Conservation (phyloP, 2,329 filamentous ascomycete genomes). For the Aureobasidium sp. region DNA sequence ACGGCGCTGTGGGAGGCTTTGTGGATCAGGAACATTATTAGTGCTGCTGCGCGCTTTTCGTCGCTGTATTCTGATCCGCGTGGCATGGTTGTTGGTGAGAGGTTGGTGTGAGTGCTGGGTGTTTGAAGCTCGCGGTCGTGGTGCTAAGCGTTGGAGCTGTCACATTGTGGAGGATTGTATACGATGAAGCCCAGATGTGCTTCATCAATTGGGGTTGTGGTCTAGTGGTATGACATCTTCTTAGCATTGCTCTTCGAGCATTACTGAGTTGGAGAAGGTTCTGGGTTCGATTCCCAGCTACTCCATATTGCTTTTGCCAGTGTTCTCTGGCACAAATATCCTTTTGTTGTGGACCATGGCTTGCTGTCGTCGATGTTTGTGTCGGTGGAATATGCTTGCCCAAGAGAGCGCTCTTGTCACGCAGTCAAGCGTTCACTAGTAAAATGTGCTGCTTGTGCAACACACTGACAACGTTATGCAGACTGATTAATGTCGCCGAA, state of each 20-base stretch:
- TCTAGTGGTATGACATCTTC: slow-evolving; percentile 16
- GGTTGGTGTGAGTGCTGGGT: background rate
- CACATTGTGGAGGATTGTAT: too few relatives aligned
- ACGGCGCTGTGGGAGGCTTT: slow-evolving; percentile 1
- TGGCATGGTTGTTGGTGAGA: background rate
- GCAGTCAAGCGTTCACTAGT: too few relatives aligned
- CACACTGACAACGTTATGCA: background rate
- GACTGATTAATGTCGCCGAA: background rate
- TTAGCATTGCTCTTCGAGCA: slow-evolving; percentile 12
- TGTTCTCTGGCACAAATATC: too few relatives aligned
- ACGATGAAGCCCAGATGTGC: accelerated
- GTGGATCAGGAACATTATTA: background rate
- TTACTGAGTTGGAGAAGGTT: slow-evolving; percentile 15
- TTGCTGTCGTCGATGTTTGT: too few relatives aligned
- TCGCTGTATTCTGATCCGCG: slow-evolving; percentile 2
- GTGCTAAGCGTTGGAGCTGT: background rate
- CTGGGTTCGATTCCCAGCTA: slow-evolving; percentile 14
- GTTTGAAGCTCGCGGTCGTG: background rate
- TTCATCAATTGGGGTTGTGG: slow-evolving; percentile 10
- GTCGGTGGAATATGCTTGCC: too few relatives aligned
- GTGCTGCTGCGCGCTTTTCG: background rate
- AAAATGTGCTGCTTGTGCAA: background rate
- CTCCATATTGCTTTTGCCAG: background rate
- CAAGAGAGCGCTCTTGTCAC: too few relatives aligned
- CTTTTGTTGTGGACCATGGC: too few relatives aligned